Base-by-base conservation (phyloP, 1,284 basidiomycete species). In the Ceratobasidium sp. region DNA sequence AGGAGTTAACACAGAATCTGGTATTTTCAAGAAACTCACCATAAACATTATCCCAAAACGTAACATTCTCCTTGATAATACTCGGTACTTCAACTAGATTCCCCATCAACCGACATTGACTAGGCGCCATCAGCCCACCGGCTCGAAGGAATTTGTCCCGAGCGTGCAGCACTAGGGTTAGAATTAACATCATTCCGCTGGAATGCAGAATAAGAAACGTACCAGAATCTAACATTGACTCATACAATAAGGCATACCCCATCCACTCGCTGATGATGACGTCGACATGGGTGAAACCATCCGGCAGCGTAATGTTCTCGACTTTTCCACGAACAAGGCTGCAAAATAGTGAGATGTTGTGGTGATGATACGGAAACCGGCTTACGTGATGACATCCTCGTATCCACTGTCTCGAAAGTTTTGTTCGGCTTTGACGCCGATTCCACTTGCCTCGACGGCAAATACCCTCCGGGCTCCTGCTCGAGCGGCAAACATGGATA, bases 201-300 rank as follows among this genome's bases (percentile, higher is more conserved):
- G 13, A 3, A 13, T 1, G 3, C 40, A 5, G 28, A 13, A 28
- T 6, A 12, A 3, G 33, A 61, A 33, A 33, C 33, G 33, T 10
- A 66, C 73, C 97, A 0, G 96, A 98, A 84, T 98, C 97, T 33
- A 99, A 89, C 97, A 99, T 99, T 62, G 94, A 95, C 85, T 99
- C 97, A 85, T 99, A 99, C 26, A 98, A 88, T 33, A 96, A 87
- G 48, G 93, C 94, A 83, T 96, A 96, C 3, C 95, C 95, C 97
- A 99, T 99, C 97, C 97, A 99, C 85, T 99, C 97, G 42, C 94
- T 96, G 68, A 99, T 88, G 83, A 99, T 96, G 70, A 99, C 89
- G 84, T 99, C 97, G 46, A 99, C 96, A 68, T 94, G 89, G 17
- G 90, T 87, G 64, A 93, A 87, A 38, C 85, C 90, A 33, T 92